Evolutionary conservation across 768 basidiomycete species (phyloP), one percentile per base, ranked within the genome.

Genomic region (Sutorius australiensis): DNA sequence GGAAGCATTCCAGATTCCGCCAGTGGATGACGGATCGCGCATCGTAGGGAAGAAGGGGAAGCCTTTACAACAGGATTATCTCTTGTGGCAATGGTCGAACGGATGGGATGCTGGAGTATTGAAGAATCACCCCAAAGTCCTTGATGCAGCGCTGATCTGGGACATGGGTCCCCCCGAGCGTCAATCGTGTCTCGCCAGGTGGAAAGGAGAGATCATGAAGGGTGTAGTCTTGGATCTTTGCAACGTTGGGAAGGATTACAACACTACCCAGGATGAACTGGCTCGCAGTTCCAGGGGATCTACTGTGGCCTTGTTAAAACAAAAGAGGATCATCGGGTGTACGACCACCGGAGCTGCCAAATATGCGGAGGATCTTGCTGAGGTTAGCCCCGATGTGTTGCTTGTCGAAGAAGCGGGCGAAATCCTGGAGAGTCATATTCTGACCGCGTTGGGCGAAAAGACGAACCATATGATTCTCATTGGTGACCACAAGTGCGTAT

Each of bases 401-500:
- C 68, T 88, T 1, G 83, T 87, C 1, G 86, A 88, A 62, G 86
- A 88, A 66, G 86, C 86, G 0, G 86, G 86, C 6, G 86, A 88
- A 59, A 87, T 87, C 36, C 59, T 88, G 13, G 84, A 87, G 63
- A 82, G 81, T 51, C 86, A 88, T 57, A 68, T 86, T 27, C 55
- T 88, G 43, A 85, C 83, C 0, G 78, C 86, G 0, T 64, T 87
- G n/a, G 75, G 78, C 0, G 52, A 55, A 9, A 56, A 71, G 1
- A 80, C 78, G 1, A 67, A 73, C 6, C 83, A 86, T 30, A 63
- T 87, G 48, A 80, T 87, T 52, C 71, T 88, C 16, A 88, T 88
- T 24, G 86, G 86, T 0, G 86, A 88, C 58, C 86, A 88, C 64
- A 81, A 87, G 86, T 87, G 67, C 8, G 61, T 48, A 4, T 11